phyloP scores from a whole-genome alignment of 1,139 yeast genomes.

The Suhomyces choctaworum region DNA sequence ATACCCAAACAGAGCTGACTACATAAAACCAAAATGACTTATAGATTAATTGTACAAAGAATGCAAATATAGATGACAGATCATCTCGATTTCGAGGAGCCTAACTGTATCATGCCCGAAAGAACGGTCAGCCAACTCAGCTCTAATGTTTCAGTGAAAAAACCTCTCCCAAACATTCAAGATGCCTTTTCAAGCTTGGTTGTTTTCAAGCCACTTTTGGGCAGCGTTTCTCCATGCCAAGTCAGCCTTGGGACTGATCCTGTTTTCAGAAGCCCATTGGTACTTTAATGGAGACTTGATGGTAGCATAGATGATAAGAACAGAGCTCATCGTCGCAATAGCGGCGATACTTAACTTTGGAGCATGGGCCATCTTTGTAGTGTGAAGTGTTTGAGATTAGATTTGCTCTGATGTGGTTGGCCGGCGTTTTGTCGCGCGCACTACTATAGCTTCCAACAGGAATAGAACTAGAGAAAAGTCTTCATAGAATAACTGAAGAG shows the following conservation, averaged over 20 bases:
- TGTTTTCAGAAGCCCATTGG: conserved; percentile 43
- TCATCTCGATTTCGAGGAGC: background rate
- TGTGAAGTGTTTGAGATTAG: conserved; percentile 7
- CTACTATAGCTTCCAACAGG: too few relatives aligned
- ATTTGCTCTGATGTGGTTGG: conserved; percentile 30
- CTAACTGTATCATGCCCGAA: too few relatives aligned
- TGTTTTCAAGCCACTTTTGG: conserved; percentile 46
- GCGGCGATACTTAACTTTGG: conserved; percentile 46
- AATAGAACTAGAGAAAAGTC: too few relatives aligned
- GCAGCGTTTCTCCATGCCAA: conserved; percentile 55
- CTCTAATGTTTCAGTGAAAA: too few relatives aligned
- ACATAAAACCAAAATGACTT: conserved; percentile 1
- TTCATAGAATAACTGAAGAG: too few relatives aligned
- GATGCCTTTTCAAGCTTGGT: conserved; percentile 13
- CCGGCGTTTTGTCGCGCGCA: conserved; percentile 16
- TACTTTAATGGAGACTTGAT: conserved; percentile 50
- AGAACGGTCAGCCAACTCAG: too few relatives aligned
- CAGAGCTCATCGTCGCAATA: conserved; percentile 49
- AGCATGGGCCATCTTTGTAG: conserved; percentile 38
- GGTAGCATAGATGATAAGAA: conserved; percentile 36
- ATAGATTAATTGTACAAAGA: conserved; percentile 6
- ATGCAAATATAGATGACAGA: background rate
- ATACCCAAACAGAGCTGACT: conserved; percentile 10
- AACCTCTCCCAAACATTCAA: too few relatives aligned
- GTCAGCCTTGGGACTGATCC: conserved; percentile 52